Evolutionary conservation across 2,329 filamentous ascomycete genomes (phyloP).

Genomic region (Hypomyces rosellus): DNA sequence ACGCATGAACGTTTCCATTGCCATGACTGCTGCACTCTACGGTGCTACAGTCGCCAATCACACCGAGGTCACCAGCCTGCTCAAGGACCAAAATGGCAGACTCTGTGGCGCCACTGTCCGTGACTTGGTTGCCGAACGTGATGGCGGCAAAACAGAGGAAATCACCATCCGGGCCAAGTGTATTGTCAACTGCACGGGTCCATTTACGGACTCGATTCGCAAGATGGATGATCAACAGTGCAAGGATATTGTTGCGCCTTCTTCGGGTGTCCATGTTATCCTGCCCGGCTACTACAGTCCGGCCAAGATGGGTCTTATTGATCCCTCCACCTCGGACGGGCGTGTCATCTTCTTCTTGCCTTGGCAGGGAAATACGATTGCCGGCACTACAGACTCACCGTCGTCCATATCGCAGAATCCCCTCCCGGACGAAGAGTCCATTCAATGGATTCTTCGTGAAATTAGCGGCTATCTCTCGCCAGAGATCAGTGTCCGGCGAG

Average conservation of each 20-base stretch:
- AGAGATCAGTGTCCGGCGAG: slow-evolving; percentile 76
- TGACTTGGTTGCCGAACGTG: slow-evolving; percentile 60
- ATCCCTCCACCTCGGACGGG: slow-evolving; percentile 80
- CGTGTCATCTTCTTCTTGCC: slow-evolving; percentile 90
- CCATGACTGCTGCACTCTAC: slow-evolving; percentile 83
- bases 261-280: slow-evolving; percentile 79
- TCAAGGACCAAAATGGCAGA: slow-evolving; percentile 66
- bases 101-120: slow-evolving; percentile 68
- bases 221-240: slow-evolving; percentile 72
- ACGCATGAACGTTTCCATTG: slow-evolving; percentile 83
- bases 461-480: slow-evolving; percentile 76
- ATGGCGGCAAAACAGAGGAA: slow-evolving; percentile 52
- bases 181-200: slow-evolving; percentile 82
- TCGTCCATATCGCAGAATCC: slow-evolving; percentile 67
- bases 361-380: slow-evolving; percentile 90
- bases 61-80: slow-evolving; percentile 68
- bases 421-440: slow-evolving; percentile 73
- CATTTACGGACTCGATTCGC: slow-evolving; percentile 78
- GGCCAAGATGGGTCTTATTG: slow-evolving; percentile 79
- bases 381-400: slow-evolving; percentile 78
- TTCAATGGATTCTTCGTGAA: slow-evolving; percentile 81
- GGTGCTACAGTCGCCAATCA: slow-evolving; percentile 79
- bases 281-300: slow-evolving; percentile 84
- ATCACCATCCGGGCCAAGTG: slow-evolving; percentile 72
- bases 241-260: slow-evolving; percentile 76